phyloP scores from a whole-genome alignment of 2,329 filamentous ascomycete genomes.

The Mycosphaerella sp. region DNA sequence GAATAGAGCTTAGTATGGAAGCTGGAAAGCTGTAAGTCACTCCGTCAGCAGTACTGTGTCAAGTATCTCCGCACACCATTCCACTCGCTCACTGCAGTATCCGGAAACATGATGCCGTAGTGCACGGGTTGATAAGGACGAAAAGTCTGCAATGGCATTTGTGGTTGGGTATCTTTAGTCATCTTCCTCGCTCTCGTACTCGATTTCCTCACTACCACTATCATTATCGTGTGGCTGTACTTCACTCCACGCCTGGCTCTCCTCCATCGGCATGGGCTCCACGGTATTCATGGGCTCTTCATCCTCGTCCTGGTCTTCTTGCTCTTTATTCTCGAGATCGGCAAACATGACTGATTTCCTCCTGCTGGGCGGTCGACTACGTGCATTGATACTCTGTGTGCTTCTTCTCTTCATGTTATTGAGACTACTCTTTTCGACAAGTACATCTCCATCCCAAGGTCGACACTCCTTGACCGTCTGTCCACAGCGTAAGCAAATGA shows the following conservation, averaged over 20 bases:
- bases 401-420: constrained; percentile 15
- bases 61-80: background rate
- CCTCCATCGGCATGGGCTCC: constrained; percentile 30
- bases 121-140: background rate
- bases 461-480: constrained; percentile 76
- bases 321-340: constrained; percentile 25
- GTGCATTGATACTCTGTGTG: background rate
- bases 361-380: constrained; percentile 29
- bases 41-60: background rate
- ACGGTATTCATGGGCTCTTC: constrained; percentile 19
- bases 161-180: constrained; percentile 16
- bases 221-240: constrained; percentile 21
- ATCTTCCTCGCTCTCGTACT: constrained; percentile 18
- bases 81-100: background rate
- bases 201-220: constrained; percentile 13
- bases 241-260: constrained; percentile 26
- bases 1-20: too few relatives aligned
- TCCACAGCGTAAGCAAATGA: constrained; percentile 84
- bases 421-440: constrained; percentile 36
- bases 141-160: constrained; percentile 4
- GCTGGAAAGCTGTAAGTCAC: too few relatives aligned
- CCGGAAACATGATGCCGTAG: background rate
- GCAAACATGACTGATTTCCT: constrained; percentile 29
- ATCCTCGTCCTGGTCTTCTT: constrained; percentile 15
- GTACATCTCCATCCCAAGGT: constrained; percentile 86